Evolutionary conservation across 2,329 filamentous ascomycete species (phyloP).

Genomic region (Penicillium sp.): DNA sequence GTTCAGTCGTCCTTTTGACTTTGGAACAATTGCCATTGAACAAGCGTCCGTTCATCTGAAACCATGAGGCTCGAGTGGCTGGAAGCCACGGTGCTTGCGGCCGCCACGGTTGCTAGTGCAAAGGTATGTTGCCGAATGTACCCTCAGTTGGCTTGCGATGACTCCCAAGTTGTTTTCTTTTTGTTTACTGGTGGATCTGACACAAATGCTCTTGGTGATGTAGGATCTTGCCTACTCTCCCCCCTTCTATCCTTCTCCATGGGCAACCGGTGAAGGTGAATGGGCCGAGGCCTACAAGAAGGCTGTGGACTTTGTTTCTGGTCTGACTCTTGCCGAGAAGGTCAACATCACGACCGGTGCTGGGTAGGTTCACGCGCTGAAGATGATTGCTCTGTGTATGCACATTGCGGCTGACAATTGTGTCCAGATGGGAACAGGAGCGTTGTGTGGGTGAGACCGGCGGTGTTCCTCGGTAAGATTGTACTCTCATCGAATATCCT

Average conservation of each 20-base stretch:
- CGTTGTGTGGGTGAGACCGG: conserved; percentile 69
- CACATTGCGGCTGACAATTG: neutral
- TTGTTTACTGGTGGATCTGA: conserved; percentile 2
- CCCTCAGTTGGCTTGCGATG: neutral
- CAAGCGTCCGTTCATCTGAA: conserved; percentile 4
- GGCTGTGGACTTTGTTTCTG: conserved; percentile 72
- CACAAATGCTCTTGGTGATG: neutral
- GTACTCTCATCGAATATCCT: conserved; percentile 8
- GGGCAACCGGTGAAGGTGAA: conserved; percentile 66
- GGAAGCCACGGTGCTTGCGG: conserved; percentile 27
- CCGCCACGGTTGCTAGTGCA: conserved; percentile 29
- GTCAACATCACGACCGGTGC: conserved; percentile 91
- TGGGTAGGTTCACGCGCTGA: conserved; percentile 53
- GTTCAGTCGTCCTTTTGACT: neutral
- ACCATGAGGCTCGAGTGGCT: conserved; percentile 34
- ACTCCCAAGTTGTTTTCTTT: neutral
- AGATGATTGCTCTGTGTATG: neutral
- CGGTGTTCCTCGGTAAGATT: conserved; percentile 37
- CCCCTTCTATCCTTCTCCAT: conserved; percentile 79
- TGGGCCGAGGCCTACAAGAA: conserved; percentile 73
- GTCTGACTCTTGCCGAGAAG: conserved; percentile 79
- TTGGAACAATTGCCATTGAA: neutral
- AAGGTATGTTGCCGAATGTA: conserved; percentile 20
- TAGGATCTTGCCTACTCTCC: conserved; percentile 44
- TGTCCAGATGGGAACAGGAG: conserved; percentile 57